These are phyloP conservation scores for Acanthochlamys bracteata DNA, from an alignment of 106 monocot species.

Conservation along the genomic window DNA sequence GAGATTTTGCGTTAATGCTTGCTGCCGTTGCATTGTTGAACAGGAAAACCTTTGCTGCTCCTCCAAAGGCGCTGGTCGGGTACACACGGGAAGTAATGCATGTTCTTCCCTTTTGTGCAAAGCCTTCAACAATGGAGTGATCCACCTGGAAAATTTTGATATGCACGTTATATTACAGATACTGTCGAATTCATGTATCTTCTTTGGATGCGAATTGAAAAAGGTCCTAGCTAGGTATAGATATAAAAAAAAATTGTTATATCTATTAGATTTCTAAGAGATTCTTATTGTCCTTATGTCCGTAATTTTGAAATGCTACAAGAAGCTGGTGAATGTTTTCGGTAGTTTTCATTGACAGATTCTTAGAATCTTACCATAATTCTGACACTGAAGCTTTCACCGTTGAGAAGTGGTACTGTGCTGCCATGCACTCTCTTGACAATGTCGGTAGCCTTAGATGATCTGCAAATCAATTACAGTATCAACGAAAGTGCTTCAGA, in stretches of 20 bases:
- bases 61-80: conserved; percentile 52
- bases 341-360: background rate
- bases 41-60: conserved; percentile 38
- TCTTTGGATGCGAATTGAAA: background rate
- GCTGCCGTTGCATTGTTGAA: conserved; percentile 74
- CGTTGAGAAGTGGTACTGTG: conserved; percentile 57
- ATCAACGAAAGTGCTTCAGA: background rate
- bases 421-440: conserved; percentile 61
- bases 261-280: background rate
- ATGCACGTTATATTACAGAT: background rate
- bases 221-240: background rate
- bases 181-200: background rate
- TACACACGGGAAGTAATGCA: conserved; percentile 68
- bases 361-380: conserved; percentile 33
- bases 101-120: conserved; percentile 60
- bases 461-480: conserved; percentile 25
- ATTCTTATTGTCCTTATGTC: background rate
- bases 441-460: conserved; percentile 54
- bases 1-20: conserved; percentile 24
- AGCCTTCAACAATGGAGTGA: conserved; percentile 79
- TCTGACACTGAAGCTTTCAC: conserved; percentile 54
- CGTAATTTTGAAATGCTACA: background rate
- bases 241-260: background rate
- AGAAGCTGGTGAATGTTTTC: background rate
- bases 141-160: conserved; percentile 38